Conservation (phyloP, 2,329 filamentous ascomycete genomes). For the Alternaria sp. region DNA sequence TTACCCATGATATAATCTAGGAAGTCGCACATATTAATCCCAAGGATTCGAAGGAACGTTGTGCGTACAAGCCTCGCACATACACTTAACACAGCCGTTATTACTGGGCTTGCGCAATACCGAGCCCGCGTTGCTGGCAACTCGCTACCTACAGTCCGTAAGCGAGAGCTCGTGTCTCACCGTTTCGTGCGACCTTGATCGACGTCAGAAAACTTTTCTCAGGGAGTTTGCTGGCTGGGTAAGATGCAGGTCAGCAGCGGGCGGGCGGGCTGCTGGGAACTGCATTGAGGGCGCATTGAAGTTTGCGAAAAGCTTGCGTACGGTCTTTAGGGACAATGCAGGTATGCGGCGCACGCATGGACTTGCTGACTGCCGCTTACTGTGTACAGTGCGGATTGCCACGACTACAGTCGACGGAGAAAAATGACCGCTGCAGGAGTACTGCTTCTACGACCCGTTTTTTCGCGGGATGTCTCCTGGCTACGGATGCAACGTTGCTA, state of each 20-base stretch:
- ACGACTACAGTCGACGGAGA: slow-evolving; percentile 5
- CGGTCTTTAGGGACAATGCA: slow-evolving; percentile 7
- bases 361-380: slow-evolving; percentile 13
- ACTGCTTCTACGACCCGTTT: slow-evolving; percentile 1
- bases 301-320: slow-evolving; percentile 1
- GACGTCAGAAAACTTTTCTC: slow-evolving; percentile 8
- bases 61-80: slow-evolving; percentile 8
- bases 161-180: slow-evolving; percentile 25
- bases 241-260: slow-evolving; percentile 2
- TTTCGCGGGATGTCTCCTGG: not conserved
- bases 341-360: slow-evolving; percentile 6
- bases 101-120: slow-evolving; percentile 19
- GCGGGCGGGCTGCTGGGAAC: not conserved
- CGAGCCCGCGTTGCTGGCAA: slow-evolving; percentile 19
- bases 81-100: slow-evolving; percentile 24
- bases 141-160: slow-evolving; percentile 23
- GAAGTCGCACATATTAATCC: slow-evolving; percentile 10
- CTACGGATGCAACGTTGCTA: slow-evolving; percentile 10
- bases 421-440: slow-evolving; percentile 5
- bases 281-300: not conserved
- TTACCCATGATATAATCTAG: slow-evolving; percentile 10
- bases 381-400: slow-evolving; percentile 13
- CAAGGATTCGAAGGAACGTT: slow-evolving; percentile 1
- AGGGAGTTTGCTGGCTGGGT: slow-evolving; percentile 4
- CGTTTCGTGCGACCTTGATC: slow-evolving; percentile 16